phyloP scores from a whole-genome alignment of 1,284 basidiomycete genomes.

The Irpex lacteus region DNA sequence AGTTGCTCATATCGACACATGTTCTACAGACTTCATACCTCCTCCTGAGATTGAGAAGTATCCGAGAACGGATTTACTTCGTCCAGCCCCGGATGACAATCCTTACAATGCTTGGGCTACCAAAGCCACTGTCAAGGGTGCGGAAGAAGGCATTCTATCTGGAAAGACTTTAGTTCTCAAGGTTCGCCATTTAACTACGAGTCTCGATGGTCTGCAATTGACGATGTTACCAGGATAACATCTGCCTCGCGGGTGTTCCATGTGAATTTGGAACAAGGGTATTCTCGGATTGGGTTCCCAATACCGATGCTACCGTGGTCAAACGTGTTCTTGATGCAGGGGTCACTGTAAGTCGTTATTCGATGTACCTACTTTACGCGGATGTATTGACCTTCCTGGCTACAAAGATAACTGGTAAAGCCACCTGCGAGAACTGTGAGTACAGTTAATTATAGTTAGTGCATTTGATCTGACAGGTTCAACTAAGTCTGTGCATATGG shows the following conservation, averaged over 20 bases:
- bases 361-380: background rate
- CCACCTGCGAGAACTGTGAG: constrained; percentile 36
- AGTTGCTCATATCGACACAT: background rate
- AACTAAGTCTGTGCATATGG: constrained; percentile 33
- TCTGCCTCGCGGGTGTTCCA: constrained; percentile 37
- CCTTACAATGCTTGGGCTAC: constrained; percentile 22
- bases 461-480: background rate
- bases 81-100: constrained; percentile 15
- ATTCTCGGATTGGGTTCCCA: constrained; percentile 30
- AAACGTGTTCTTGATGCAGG: constrained; percentile 44
- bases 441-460: background rate
- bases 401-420: constrained; percentile 37
- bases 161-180: constrained; percentile 20
- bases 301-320: constrained; percentile 42
- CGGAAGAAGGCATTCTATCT: constrained; percentile 13
- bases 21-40: constrained; percentile 16
- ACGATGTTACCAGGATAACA: constrained; percentile 28
- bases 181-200: constrained; percentile 1
- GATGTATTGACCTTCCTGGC: background rate
- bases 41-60: constrained; percentile 15
- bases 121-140: constrained; percentile 16
- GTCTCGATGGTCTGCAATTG: constrained; percentile 16
- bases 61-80: constrained; percentile 16
- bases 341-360: constrained; percentile 26
- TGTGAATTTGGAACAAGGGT: constrained; percentile 38